phyloP scores from a whole-genome alignment of 192 early-diverging fungal species.

The Phycomyces blakesleeanus region DNA sequence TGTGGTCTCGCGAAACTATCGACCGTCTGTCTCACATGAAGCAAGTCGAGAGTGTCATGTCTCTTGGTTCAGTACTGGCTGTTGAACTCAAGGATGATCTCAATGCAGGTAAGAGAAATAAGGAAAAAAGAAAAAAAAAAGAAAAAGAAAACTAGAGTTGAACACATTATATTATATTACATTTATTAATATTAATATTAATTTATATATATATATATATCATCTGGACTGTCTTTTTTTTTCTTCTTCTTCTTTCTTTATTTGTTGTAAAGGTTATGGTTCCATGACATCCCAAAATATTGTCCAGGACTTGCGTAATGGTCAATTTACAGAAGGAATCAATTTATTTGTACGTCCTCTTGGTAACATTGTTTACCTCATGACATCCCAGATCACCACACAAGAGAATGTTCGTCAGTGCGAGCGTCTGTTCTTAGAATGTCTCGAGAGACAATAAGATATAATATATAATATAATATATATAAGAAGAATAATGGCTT shows the following conservation, averaged over 20 bases:
- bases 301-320: conserved; percentile 31
- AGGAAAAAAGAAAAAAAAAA: not conserved
- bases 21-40: conserved; percentile 49
- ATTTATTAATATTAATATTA: no score
- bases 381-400: conserved; percentile 55
- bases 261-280: conserved; percentile 43
- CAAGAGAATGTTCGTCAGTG: conserved; percentile 38
- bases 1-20: conserved; percentile 32
- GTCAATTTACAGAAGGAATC: conserved; percentile 23
- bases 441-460: not conserved
- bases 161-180: no score
- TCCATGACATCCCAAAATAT: conserved; percentile 40
- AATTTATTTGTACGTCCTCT: conserved; percentile 64
- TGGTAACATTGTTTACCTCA: conserved; percentile 78
- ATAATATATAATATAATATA: no score
- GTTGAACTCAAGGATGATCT: conserved; percentile 52
- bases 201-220: not conserved
- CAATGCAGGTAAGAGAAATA: conserved; percentile 19
- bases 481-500: no score
- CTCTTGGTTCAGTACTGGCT: conserved; percentile 66
- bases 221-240: not conserved
- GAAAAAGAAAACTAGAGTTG: not conserved
- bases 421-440: conserved; percentile 39
- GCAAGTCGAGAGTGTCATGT: conserved; percentile 60
- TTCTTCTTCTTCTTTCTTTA: conserved; percentile 14